These are phyloP conservation scores for Carallia pectinifolia DNA, from an alignment of 345 rosid genomes.

Conservation along the genomic window DNA sequence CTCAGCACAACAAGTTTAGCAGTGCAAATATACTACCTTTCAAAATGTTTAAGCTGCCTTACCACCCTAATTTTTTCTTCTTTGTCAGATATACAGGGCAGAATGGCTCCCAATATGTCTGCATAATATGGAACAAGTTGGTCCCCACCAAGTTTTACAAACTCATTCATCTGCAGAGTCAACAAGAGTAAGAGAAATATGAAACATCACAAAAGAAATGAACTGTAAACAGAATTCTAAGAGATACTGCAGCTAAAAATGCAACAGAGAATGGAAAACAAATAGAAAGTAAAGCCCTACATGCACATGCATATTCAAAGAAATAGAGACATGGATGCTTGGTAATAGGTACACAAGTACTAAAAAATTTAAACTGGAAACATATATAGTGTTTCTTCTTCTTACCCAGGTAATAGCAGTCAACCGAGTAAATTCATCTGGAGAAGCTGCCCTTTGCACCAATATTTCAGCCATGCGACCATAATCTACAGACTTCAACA, in stretches of 20 bases:
- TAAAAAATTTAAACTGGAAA: too few relatives aligned
- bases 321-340: too few relatives aligned
- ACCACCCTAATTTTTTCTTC: constrained; percentile 99
- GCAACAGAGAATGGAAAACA: too few relatives aligned
- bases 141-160: constrained; percentile 99
- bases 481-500: constrained; percentile 99
- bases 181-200: constrained; percentile 7
- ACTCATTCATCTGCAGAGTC: constrained; percentile 78
- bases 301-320: neutral
- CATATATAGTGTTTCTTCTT: neutral
- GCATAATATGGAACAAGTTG: constrained; percentile 96
- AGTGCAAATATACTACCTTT: constrained; percentile 3
- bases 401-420: constrained; percentile 98
- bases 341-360: too few relatives aligned
- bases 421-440: constrained; percentile 94
- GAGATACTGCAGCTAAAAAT: neutral
- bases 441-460: constrained; percentile 92
- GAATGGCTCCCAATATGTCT: constrained; percentile 91
- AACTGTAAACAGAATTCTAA: neutral
- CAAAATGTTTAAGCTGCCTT: constrained; percentile 34
- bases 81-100: constrained; percentile 97
- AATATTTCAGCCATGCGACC: constrained; percentile 99
- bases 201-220: neutral
- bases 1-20: constrained; percentile 3
- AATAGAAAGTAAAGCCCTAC: neutral